A percentile compares a stretch with the other conserved stretches of the same genome.
phyloP scores from a whole-genome alignment of 257 asterid species.

The Galeopsis tetrahit region DNA sequence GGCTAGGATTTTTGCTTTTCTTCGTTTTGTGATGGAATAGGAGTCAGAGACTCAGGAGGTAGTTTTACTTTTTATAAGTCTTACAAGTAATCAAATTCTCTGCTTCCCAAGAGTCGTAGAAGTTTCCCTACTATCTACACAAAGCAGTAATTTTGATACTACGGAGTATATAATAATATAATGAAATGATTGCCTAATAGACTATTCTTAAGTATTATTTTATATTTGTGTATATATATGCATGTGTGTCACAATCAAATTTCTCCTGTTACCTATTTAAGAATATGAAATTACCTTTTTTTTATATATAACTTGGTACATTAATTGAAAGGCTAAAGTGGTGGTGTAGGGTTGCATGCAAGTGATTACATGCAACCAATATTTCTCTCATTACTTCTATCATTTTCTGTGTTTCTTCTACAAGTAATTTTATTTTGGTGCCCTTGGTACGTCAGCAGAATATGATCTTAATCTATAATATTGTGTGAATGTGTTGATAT shows the following conservation, averaged over 20 bases:
- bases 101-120: neutral
- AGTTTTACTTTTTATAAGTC: neutral
- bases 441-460: neutral
- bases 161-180: conserved; percentile 16
- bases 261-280: conserved; percentile 1
- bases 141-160: neutral
- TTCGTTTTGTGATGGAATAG: conserved; percentile 13
- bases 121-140: neutral
- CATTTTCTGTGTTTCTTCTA: conserved; percentile 14
- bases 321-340: conserved; percentile 8
- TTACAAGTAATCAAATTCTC: neutral
- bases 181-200: conserved; percentile 2
- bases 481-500: conserved; percentile 9
- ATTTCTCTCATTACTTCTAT: neutral
- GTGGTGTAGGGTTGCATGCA: conserved; percentile 9
- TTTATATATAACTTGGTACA: neutral
- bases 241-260: neutral
- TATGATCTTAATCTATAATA: neutral
- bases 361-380: neutral
- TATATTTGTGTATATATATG: neutral
- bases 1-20: conserved; percentile 30
- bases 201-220: neutral
- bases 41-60: neutral
- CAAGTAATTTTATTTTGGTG: neutral
- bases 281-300: conserved; percentile 5